Percentiles rank a stretch among this genome's conserved stretches.
phyloP scores from a whole-genome alignment of 2,329 filamentous ascomycete genomes.

The Fusarium austroafricanum region DNA sequence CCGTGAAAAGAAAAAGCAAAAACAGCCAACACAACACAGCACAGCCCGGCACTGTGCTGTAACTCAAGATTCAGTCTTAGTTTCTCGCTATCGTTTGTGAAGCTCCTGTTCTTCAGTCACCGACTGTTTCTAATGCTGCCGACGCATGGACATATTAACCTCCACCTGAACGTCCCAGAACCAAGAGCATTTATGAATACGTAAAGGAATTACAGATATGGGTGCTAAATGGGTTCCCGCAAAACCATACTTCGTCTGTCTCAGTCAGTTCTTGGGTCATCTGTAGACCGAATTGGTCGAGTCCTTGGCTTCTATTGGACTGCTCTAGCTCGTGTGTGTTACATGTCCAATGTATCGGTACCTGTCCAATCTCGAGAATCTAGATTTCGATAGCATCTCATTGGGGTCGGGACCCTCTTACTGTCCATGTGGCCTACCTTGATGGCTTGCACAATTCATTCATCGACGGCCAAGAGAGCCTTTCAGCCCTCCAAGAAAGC shows the following conservation, averaged over 20 bases:
- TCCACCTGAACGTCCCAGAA: not conserved
- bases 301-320: not conserved
- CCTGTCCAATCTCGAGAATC: slow-evolving; percentile 35
- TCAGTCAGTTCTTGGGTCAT: not conserved
- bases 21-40: not conserved
- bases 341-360: not conserved
- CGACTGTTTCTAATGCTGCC: slow-evolving; percentile 16
- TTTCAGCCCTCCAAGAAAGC: not conserved
- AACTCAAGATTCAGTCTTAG: not conserved
- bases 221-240: not conserved
- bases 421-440: not conserved
- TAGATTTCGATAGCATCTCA: slow-evolving; percentile 30
- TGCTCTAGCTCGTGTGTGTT: not conserved
- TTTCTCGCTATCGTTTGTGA: slow-evolving; percentile 1
- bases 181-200: not conserved
- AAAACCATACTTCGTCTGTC: not conserved
- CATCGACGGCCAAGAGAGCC: not conserved
- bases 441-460: not conserved
- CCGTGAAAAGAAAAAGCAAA: not conserved
- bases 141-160: not conserved
- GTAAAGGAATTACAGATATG: not conserved
- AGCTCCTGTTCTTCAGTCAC: slow-evolving; percentile 13
- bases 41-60: not conserved
- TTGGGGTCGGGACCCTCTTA: slow-evolving; percentile 11
- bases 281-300: not conserved